phyloP scores from a whole-genome alignment of 2,329 filamentous ascomycete genomes.

The Clonostachys rhizophaga region DNA sequence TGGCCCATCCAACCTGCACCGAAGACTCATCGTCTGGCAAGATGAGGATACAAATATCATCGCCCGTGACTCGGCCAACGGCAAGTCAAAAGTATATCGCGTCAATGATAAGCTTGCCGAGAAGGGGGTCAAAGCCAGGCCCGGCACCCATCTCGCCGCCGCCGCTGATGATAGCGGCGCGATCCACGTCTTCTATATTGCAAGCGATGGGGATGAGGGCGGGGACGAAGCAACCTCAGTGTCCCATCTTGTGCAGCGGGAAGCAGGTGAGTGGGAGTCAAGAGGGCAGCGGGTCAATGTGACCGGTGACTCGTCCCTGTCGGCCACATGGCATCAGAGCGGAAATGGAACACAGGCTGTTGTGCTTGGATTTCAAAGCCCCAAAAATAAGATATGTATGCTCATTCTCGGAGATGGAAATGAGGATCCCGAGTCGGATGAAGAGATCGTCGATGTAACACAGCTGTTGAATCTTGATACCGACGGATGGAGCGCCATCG shows the following conservation, averaged over 20 bases:
- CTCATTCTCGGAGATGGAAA: not conserved
- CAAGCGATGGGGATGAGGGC: constrained; percentile 1
- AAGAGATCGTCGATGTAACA: not conserved
- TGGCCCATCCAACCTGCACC: not conserved
- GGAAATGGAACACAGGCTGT: constrained; percentile 4
- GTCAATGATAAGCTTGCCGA: constrained; percentile 5
- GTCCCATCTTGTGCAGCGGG: constrained; percentile 6
- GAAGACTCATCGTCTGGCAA: constrained; percentile 12
- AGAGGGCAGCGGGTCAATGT: constrained; percentile 1
- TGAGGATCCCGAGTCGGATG: not conserved
- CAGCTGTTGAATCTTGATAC: not conserved
- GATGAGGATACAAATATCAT: constrained; percentile 10
- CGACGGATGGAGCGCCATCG: constrained; percentile 4
- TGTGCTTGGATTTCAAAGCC: constrained; percentile 4
- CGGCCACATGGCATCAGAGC: constrained; percentile 10
- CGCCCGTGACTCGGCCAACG: constrained; percentile 2
- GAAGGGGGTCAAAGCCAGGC: constrained; percentile 1
- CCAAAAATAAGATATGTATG: not conserved
- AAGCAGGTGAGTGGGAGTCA: constrained; percentile 7
- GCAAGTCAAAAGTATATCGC: constrained; percentile 2
- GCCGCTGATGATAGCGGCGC: constrained; percentile 6
- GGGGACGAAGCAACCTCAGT: not conserved
- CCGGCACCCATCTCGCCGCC: constrained; percentile 11
- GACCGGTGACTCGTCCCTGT: constrained; percentile 7
- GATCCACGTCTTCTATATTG: constrained; percentile 14